These are phyloP conservation scores for Withania somnifera DNA, from an alignment of 305 asterid genomes.

Conservation along the genomic window DNA sequence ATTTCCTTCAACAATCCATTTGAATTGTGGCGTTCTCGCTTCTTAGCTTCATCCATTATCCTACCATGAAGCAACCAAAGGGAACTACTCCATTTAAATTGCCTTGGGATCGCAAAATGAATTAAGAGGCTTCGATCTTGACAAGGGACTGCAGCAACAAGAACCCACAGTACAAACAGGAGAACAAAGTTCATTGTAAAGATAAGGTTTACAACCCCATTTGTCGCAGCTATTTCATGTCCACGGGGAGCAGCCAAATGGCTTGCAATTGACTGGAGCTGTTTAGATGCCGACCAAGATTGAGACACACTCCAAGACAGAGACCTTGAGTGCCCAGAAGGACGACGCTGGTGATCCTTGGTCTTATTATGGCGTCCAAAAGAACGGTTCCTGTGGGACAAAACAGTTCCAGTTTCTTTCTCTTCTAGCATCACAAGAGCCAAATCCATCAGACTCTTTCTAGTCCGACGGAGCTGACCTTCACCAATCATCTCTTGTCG, in stretches of 20 bases:
- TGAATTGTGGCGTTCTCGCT: constrained; percentile 45
- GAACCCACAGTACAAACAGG: constrained; percentile 73
- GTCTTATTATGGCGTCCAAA: constrained; percentile 28
- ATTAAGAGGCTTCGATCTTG: constrained; percentile 72
- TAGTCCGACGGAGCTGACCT: constrained; percentile 77
- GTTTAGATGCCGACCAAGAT: constrained; percentile 91
- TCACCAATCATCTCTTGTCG: constrained; percentile 36
- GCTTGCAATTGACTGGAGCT: constrained; percentile 67
- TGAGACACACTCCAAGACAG: constrained; percentile 88
- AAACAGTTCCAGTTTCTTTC: constrained; percentile 12
- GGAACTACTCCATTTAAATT: constrained; percentile 58
- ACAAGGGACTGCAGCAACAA: constrained; percentile 84
- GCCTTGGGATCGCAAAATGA: constrained; percentile 54
- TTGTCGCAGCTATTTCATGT: constrained; percentile 49
- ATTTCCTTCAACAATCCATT: constrained; percentile 65
- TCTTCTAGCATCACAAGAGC: constrained; percentile 67
- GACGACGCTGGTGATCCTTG: constrained; percentile 40
- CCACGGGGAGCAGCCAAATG: constrained; percentile 57
- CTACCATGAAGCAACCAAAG: constrained; percentile 51
- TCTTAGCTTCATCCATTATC: constrained; percentile 59
- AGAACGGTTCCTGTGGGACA: constrained; percentile 13
- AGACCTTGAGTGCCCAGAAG: constrained; percentile 75
- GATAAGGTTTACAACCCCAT: constrained; percentile 48
- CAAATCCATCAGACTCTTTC: constrained; percentile 71
- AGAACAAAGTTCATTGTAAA: constrained; percentile 69